Evolutionary conservation across 345 rosid species (phyloP), one percentile per base, ranked within the genome.

Genomic region (Arabidopsis suecica): DNA sequence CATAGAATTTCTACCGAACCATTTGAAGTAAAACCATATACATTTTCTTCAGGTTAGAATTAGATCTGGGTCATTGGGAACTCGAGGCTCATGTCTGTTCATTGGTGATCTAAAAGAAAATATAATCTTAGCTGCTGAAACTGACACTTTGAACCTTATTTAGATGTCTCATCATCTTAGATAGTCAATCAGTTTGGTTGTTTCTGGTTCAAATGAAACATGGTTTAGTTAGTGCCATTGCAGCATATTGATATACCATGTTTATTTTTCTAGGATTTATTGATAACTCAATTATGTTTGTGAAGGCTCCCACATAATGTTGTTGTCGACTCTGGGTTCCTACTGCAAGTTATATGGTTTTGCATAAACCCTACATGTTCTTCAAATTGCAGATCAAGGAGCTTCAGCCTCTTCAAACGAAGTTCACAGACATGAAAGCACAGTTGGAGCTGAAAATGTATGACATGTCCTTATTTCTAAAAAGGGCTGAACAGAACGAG

Each of bases 401-500:
- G 82, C 84, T 91, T 65, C 74, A 71, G 71, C 98, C 97, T 61
- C 82, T 83, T 79, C 88, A 88, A 42, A 93, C 84, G 74, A 89
- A 82, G 85, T 91, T 83, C 70, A 41, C 65, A 65, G 96, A 89
- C 75, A 87, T 86, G 58, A 85, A 85, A 75, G 79, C 89, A 45
- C 94, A 89, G 80, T 60, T 93, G 73, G 97, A 93, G 80, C 93
- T 93, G 37, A 89, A 91, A 78, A 83, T 77, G 54, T 91, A 93
- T 82, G 97, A 93, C 75, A 87, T 93, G 64, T 89, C 94, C 58
- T 79, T 93, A 65, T 93, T 93, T 77, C 84, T 91, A 72, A 86
- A 84, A 80, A 85, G 94, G 71, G 97, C 92, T 34, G 93, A 91
- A 81, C 93, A 93, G 84, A 93, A 93, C 79, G 97, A 91, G 81